Base-by-base conservation (phyloP, 176 grass and related monocot genomes). In the Rhynchospora pubera region DNA sequence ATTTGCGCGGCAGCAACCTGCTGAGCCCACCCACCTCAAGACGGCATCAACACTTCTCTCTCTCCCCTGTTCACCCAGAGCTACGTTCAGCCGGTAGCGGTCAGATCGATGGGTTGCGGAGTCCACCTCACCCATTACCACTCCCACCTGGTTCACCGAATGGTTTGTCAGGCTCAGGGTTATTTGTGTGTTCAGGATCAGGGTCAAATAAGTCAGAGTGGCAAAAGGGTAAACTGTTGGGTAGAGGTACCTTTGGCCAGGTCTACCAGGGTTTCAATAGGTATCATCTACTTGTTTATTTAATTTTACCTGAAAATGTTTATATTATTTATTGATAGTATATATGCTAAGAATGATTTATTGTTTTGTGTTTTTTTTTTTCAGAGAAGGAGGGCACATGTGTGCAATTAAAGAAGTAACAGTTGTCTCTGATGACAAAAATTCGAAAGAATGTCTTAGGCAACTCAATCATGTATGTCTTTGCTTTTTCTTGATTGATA, bases 381-480 rank as follows among this genome's bases (percentile, higher is more conserved):
- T 6, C 90, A 98, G 96, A 79, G 86, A 91, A 85, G 90, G 96
- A 2, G 96, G 92, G 28, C 92, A 91, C 62, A 91, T 95, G 92
- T 99, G 97, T 91, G 97, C 97, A 82, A 93, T 99, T 90, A 99
- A 99, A 90, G 97, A 99, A 85, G 97, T 99, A 77, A 87, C 91
- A 61, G 87, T 95, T 72, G 91, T 99, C 84, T 91, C 93, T 83
- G 97, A 99, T 83, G 97, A 99, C 90, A 85, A 88, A 69, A 95
- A 99, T 89, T 99, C 93, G 62, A 95, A 87, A 87, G 97, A 99
- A 85, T 95, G 91, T 34, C 93, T 99, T 46, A 91, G 87, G 68
- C 97, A 99, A 82, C 88, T 99, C 79, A 95, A 87, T 87, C 97
- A 99, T 82, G 97, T 88, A 66, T 55, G 32, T 14, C 77, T 79